A percentile compares a stretch with the other conserved stretches of the same genome.
These are phyloP conservation scores for Nemania sp. DNA, from an alignment of 2,329 filamentous ascomycete genomes.

Conservation along the genomic window DNA sequence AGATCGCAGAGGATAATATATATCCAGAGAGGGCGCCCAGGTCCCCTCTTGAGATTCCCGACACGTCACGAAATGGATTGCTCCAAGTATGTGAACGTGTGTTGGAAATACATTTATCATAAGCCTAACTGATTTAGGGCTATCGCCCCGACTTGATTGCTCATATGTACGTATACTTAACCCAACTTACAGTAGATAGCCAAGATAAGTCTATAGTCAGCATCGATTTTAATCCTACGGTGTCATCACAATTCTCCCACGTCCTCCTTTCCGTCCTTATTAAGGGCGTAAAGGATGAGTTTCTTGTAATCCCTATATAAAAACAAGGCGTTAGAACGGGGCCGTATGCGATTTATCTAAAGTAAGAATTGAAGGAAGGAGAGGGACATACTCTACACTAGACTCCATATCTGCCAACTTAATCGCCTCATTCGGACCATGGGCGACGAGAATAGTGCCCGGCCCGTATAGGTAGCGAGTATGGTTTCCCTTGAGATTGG, in stretches of 20 bases:
- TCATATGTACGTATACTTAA: conserved; percentile 23
- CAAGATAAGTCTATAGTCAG: neutral
- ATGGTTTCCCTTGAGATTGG: conserved; percentile 77
- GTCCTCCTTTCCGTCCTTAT: conserved; percentile 20
- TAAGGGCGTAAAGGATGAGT: conserved; percentile 69
- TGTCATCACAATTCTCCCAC: conserved; percentile 21
- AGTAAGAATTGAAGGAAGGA: neutral
- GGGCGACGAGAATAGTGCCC: conserved; percentile 85
- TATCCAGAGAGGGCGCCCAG: neutral
- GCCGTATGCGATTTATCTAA: neutral
- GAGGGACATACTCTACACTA: conserved; percentile 67
- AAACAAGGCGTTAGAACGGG: neutral
- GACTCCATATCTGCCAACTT: conserved; percentile 79
- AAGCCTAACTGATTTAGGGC: neutral
- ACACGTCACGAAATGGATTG: neutral
- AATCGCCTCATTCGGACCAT: conserved; percentile 84
- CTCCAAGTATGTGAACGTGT: neutral
- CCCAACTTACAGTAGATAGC: neutral
- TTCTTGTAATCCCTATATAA: conserved; percentile 72
- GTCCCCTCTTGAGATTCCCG: neutral
- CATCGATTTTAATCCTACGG: neutral
- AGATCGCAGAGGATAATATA: neutral
- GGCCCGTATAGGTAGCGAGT: conserved; percentile 76
- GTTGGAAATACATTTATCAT: neutral
- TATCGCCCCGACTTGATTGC: conserved; percentile 4